These are phyloP conservation scores for Erigeron canadensis DNA, from an alignment of 129 eudicot species.

Conservation along the genomic window DNA sequence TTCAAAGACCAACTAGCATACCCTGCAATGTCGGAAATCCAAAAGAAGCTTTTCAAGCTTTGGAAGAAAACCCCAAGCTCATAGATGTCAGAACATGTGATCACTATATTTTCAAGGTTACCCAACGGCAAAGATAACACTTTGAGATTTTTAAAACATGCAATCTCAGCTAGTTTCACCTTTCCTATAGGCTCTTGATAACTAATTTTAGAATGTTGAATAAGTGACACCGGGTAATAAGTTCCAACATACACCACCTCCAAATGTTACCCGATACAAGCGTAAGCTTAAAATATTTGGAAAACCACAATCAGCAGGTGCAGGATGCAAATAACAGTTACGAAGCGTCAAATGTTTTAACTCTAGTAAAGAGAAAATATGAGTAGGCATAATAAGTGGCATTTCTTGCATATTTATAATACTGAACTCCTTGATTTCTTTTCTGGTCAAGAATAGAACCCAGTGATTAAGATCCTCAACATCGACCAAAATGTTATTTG, in stretches of 20 bases:
- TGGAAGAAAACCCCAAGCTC: neutral
- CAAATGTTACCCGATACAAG: neutral
- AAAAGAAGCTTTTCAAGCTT: neutral
- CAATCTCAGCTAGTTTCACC: neutral
- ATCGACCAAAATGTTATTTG: neutral
- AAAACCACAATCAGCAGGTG: neutral
- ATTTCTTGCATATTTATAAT: neutral
- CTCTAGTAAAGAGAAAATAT: neutral
- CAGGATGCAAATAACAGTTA: neutral
- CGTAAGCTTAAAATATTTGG: neutral
- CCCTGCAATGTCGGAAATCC: neutral
- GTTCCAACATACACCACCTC: neutral
- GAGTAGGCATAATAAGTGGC: neutral
- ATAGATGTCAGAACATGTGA: neutral
- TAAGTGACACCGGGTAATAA: neutral
- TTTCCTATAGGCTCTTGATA: neutral
- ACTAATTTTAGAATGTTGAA: no score
- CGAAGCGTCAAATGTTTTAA: neutral
- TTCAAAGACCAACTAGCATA: neutral
- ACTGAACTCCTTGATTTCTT: slow-evolving; percentile 11
- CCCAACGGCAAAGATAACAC: neutral
- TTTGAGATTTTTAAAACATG: neutral
- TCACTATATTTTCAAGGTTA: neutral
- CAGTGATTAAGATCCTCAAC: slow-evolving; percentile 2
- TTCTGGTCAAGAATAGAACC: slow-evolving; percentile 15